Percentiles rank a stretch among this genome's conserved stretches.
phyloP scores from a whole-genome alignment of 495 filamentous ascomycete species.

The Penicillium roqueforti region DNA sequence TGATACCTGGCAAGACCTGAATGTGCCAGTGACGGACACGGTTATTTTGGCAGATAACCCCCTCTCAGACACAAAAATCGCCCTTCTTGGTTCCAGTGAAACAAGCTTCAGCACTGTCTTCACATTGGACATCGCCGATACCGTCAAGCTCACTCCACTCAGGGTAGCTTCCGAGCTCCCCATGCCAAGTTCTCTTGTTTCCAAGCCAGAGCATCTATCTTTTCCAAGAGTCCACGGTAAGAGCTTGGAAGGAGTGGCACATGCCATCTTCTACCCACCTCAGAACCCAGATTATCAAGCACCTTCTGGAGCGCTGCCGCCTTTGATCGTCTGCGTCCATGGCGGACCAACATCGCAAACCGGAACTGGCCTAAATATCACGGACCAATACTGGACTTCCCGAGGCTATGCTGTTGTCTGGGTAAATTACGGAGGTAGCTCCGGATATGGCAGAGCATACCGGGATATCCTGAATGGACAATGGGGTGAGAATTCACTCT shows the following conservation, averaged over 20 bases:
- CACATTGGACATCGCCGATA: slow-evolving; percentile 18
- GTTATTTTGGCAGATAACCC: slow-evolving; percentile 6
- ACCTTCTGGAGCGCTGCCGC: slow-evolving; percentile 29
- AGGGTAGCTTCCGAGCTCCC: slow-evolving; percentile 12
- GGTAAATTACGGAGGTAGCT: slow-evolving; percentile 42
- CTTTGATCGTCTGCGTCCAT: slow-evolving; percentile 40
- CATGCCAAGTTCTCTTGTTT: slow-evolving; percentile 27
- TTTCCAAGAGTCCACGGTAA: slow-evolving; percentile 29
- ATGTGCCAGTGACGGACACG: slow-evolving; percentile 7
- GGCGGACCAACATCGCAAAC: slow-evolving; percentile 42
- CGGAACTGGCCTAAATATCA: slow-evolving; percentile 30
- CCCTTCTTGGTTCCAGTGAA: slow-evolving; percentile 8
- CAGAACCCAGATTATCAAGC: slow-evolving; percentile 32
- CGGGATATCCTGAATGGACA: slow-evolving; percentile 31
- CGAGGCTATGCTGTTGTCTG: slow-evolving; percentile 42
- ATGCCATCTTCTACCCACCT: slow-evolving; percentile 38
- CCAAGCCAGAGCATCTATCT: slow-evolving; percentile 28
- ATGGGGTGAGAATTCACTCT: slow-evolving; percentile 26
- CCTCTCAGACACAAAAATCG: slow-evolving; percentile 14
- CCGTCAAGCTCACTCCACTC: background rate
- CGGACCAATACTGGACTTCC: slow-evolving; percentile 41
- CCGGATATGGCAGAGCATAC: slow-evolving; percentile 41
- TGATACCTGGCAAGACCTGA: slow-evolving; percentile 3
- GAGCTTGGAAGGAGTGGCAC: slow-evolving; percentile 12
- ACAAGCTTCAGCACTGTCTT: slow-evolving; percentile 1